These are phyloP conservation scores for Suillus hirtellus DNA, from an alignment of 768 basidiomycete species.

Conservation along the genomic window DNA sequence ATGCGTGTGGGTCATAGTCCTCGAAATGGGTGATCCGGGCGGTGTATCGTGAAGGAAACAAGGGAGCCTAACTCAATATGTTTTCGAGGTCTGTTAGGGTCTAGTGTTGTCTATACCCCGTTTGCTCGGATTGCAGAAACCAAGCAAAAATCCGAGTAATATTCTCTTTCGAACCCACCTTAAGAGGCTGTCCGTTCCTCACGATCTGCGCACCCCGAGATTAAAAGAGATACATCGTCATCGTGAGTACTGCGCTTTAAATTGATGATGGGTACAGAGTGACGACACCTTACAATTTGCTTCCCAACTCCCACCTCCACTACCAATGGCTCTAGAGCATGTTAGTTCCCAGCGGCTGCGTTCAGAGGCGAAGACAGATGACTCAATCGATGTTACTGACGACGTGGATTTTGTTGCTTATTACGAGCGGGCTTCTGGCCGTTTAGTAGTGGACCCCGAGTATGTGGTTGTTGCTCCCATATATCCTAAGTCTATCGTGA, in stretches of 20 bases:
- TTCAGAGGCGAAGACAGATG: not conserved
- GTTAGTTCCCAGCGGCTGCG: not conserved
- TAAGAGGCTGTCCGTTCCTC: not conserved
- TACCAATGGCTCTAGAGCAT: not conserved
- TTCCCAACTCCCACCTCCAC: not conserved
- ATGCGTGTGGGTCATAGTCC: too few species aligned
- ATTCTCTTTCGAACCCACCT: too few species aligned
- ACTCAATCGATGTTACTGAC: not conserved
- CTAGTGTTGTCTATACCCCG: too few species aligned
- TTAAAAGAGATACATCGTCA: not conserved
- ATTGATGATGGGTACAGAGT: not conserved
- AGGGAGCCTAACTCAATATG: too few species aligned
- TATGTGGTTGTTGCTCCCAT: constrained; percentile 29
- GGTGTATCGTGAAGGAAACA: too few species aligned
- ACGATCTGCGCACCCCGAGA: not conserved
- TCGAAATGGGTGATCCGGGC: too few species aligned
- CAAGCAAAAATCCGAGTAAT: too few species aligned
- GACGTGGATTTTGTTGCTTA: constrained; percentile 40
- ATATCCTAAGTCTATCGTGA: too few species aligned
- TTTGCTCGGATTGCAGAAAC: too few species aligned
- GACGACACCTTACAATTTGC: not conserved
- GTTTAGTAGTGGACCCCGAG: constrained; percentile 63
- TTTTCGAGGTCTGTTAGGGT: too few species aligned
- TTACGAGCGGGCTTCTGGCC: constrained; percentile 57
- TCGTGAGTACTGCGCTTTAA: not conserved